Evolutionary conservation across 2,329 filamentous ascomycete species (phyloP).

Genomic region (Onygenales sp.): DNA sequence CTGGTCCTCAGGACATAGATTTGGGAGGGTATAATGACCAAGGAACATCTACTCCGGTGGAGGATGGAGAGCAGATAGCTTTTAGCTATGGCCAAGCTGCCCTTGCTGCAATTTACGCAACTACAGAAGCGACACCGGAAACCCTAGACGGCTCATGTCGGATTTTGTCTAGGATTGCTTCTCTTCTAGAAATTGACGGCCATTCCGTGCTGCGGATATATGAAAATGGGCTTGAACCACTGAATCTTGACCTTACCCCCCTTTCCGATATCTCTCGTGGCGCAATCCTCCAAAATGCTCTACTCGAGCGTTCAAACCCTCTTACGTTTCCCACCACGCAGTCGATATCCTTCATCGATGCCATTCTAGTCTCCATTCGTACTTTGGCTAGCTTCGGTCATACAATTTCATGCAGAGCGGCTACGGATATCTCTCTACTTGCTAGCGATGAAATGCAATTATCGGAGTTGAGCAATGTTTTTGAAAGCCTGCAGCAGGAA

Average conservation of each 20-base stretch:
- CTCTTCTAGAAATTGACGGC: constrained; percentile 41
- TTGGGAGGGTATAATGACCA: constrained; percentile 43
- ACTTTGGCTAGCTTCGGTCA: constrained; percentile 32
- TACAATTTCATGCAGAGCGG: constrained; percentile 24
- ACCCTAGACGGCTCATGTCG: constrained; percentile 40
- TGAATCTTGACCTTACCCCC: constrained; percentile 21
- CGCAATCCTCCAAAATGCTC: constrained; percentile 32
- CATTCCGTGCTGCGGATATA: constrained; percentile 23
- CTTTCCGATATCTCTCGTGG: constrained; percentile 29
- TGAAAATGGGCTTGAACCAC: constrained; percentile 17
- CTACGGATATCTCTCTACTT: constrained; percentile 44
- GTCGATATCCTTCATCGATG: constrained; percentile 32
- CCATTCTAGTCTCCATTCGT: constrained; percentile 30
- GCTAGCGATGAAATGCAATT: constrained; percentile 44
- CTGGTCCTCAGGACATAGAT: constrained; percentile 51
- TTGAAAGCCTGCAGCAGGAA: constrained; percentile 37
- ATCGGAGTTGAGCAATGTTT: constrained; percentile 42
- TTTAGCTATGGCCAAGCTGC: constrained; percentile 47
- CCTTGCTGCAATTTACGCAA: constrained; percentile 50
- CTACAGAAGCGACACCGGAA: constrained; percentile 34
- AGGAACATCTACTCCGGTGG: constrained; percentile 28
- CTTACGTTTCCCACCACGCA: constrained; percentile 31
- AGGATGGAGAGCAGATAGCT: constrained; percentile 31
- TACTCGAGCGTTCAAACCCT: constrained; percentile 29
- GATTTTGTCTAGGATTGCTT: constrained; percentile 42